Percentiles rank a stretch among this genome's conserved stretches.
Conservation (phyloP, 345 rosid species). For the Eucalyptus sideroxylon region DNA sequence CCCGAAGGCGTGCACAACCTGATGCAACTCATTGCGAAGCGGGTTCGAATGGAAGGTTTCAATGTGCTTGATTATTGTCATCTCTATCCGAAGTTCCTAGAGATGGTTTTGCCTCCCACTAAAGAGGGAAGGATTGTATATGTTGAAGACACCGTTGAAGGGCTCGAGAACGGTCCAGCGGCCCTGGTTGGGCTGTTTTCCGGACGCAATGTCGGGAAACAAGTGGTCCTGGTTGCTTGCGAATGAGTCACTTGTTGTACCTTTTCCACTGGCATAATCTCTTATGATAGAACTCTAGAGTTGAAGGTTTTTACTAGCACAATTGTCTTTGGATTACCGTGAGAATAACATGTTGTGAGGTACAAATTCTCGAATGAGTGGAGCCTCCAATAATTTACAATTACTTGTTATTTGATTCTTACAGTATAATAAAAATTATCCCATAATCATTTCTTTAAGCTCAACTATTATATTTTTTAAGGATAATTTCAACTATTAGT, state of each 20-base stretch:
- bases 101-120: not conserved
- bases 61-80: not conserved
- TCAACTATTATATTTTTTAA: not conserved
- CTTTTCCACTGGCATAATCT: not conserved
- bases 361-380: fast-evolving
- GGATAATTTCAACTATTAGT: too few relatives aligned
- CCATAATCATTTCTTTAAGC: not conserved
- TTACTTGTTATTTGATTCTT: too few relatives aligned
- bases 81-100: not conserved
- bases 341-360: fast-evolving
- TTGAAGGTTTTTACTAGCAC: too few relatives aligned
- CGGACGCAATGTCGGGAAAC: not conserved
- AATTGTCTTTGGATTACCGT: fast-evolving
- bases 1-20: not conserved
- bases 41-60: not conserved
- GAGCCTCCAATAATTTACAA: too few relatives aligned
- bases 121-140: not conserved
- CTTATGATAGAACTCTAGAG: too few relatives aligned
- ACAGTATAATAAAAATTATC: too few relatives aligned
- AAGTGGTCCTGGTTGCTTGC: not conserved
- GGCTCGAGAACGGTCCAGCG: not conserved
- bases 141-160: not conserved
- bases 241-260: not conserved
- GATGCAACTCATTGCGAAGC: not conserved
- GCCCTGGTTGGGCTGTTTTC: not conserved